Percentiles rank a stretch among this genome's conserved stretches.
Evolutionary conservation across 1,139 yeast species (phyloP).

Genomic region (Magnusiomyces sp.): DNA sequence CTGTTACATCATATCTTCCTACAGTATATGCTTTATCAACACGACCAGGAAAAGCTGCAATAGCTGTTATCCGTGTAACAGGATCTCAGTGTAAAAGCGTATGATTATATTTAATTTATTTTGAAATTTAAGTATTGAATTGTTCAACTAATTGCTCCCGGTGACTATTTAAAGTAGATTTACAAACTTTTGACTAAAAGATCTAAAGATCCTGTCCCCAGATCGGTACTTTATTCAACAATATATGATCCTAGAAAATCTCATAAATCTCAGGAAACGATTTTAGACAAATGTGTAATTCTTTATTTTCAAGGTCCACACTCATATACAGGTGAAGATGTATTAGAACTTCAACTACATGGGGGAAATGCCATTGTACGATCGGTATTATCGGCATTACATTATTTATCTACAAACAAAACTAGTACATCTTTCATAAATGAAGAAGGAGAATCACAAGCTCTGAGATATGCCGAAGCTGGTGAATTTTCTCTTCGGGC

Average conservation of each 20-base stretch:
- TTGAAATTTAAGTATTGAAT: too few relatives aligned
- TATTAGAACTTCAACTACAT: constrained; percentile 79
- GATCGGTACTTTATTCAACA: constrained; percentile 48
- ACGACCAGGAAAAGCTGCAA: constrained; percentile 71
- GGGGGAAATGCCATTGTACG: constrained; percentile 86
- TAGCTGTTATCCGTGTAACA: constrained; percentile 75
- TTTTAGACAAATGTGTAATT: constrained; percentile 72
- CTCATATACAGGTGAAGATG: constrained; percentile 92
- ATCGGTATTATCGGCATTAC: constrained; percentile 49
- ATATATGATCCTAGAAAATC: constrained; percentile 29
- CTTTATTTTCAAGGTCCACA: constrained; percentile 62
- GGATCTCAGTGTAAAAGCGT: constrained; percentile 53
- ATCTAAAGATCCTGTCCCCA: constrained; percentile 36
- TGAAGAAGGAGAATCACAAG: constrained; percentile 12
- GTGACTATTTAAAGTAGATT: too few relatives aligned
- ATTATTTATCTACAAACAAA: neutral
- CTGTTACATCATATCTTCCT: constrained; percentile 29
- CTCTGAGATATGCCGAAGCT: constrained; percentile 73
- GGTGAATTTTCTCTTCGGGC: constrained; percentile 92
- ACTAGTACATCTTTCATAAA: constrained; percentile 34
- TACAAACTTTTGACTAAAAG: constrained; percentile 41
- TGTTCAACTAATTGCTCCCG: too few relatives aligned
- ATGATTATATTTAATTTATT: too few relatives aligned
- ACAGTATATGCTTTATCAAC: constrained; percentile 91
- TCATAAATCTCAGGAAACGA: constrained; percentile 20